Conservation (phyloP, 2,329 filamentous ascomycete species). For the Cercospora sp. region DNA sequence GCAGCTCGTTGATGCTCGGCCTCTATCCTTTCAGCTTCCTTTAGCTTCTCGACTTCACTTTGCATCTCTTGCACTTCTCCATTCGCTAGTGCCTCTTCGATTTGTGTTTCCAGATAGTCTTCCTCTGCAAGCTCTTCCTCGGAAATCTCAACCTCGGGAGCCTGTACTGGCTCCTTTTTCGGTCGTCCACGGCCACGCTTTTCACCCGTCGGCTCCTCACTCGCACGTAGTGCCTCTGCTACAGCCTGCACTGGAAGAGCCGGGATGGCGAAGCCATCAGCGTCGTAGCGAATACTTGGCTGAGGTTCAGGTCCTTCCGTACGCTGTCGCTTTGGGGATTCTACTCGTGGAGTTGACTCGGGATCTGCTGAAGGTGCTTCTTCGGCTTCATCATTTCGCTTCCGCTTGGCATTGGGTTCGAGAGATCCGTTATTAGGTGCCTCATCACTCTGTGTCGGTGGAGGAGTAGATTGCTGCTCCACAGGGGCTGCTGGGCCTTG, state of each 20-base stretch:
- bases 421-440: too few relatives aligned
- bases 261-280: slow-evolving; percentile 47
- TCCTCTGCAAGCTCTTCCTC: slow-evolving; percentile 52
- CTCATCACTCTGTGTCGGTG: slow-evolving; percentile 15
- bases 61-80: slow-evolving; percentile 34
- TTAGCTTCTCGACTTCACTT: slow-evolving; percentile 35
- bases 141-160: slow-evolving; percentile 39
- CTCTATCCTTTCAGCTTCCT: slow-evolving; percentile 28
- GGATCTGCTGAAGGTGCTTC: slow-evolving; percentile 15
- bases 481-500: not conserved
- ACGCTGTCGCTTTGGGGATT: slow-evolving; percentile 27
- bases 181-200: slow-evolving; percentile 40
- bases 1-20: slow-evolving; percentile 30
- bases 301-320: slow-evolving; percentile 8
- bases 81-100: slow-evolving; percentile 41
- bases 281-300: slow-evolving; percentile 38
- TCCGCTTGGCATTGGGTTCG: slow-evolving; percentile 17
- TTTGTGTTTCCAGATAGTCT: slow-evolving; percentile 49
- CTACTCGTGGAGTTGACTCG: slow-evolving; percentile 10
- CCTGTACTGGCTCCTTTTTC: slow-evolving; percentile 36
- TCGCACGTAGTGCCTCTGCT: not conserved
- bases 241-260: slow-evolving; percentile 26
- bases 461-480: slow-evolving; percentile 13
- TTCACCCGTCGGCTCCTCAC: slow-evolving; percentile 17
- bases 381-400: slow-evolving; percentile 22